Base-by-base conservation (phyloP, 371 early-diverging fungal species). In the Thermomucor indicae-seudaticae region DNA sequence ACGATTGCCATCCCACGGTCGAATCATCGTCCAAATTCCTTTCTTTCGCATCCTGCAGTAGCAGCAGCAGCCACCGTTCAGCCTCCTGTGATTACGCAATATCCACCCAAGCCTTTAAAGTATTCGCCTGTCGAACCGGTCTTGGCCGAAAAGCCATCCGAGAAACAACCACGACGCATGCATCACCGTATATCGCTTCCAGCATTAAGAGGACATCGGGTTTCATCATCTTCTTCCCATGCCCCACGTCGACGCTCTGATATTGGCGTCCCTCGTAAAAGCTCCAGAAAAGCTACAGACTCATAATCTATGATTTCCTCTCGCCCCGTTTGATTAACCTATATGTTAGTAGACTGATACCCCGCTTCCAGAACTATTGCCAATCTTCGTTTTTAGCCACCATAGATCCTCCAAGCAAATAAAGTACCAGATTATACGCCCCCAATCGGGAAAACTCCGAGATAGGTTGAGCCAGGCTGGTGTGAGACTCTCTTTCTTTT, bases 101-200 rank as follows among this genome's bases (percentile, higher is more conserved):
- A 69, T 44, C 73, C 73, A 7, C 73, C 73, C 2, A 66, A 67
- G 35, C 73, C 73, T 6, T 31, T 73, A 7, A 62, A 62, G 22
- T 73, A 73, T 55, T 59, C 73, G n/a, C 70, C 73, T 29, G 56
- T 72, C 11, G 73, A 72, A 32, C 66, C 70, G 14, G 49, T 51
- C 3, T 40, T 47, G 11, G 49, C 38, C 30, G 29, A 49, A 11
- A 40, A 49, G 29, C 39, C 6, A 14, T 19, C 20, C 14, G 12
- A 25, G 16, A 2, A 29, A 27, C 23, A 38, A 39, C 16, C 39
- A 41, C 17, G 28, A 23, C 22, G 16, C 20, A 8, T 53, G 10
- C 54, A 47, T 23, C 54, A 53, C 41, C 57, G 57, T 27, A 57
- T 57, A 19, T 57, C 57, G 7, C 39, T 57, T 16, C 57, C 57